phyloP scores from a whole-genome alignment of 202 grass and related monocot species.

The Bolboschoenoplectus hybrid region DNA sequence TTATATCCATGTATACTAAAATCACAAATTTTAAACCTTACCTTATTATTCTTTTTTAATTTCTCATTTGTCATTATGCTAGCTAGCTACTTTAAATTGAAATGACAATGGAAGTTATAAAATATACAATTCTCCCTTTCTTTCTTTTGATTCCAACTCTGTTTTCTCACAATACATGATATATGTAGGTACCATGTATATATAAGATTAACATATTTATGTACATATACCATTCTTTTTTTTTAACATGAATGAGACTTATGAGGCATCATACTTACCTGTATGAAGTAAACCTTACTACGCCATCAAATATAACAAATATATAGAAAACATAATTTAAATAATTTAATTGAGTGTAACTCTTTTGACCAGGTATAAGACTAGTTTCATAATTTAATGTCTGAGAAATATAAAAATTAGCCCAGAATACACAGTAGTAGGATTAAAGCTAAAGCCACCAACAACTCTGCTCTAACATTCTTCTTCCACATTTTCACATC shows the following conservation, averaged over 20 bases:
- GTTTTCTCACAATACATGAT: neutral
- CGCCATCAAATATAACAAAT: neutral
- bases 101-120: neutral
- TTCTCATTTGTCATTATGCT: too few species aligned
- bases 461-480: conserved; percentile 15
- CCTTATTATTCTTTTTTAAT: too few species aligned
- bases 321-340: neutral
- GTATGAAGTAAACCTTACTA: neutral
- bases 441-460: conserved; percentile 31
- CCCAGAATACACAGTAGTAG: neutral
- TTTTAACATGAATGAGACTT: too few species aligned
- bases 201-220: too few species aligned
- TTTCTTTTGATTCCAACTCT: neutral
- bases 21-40: too few species aligned
- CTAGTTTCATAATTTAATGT: conserved; percentile 10
- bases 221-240: too few species aligned
- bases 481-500: conserved; percentile 6
- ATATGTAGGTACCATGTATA: too few species aligned
- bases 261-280: neutral
- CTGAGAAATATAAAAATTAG: neutral
- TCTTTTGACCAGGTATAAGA: neutral
- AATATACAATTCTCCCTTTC: neutral
- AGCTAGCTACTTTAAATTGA: neutral
- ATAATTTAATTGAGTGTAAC: neutral
- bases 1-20: too few species aligned